A percentile compares a stretch with the other conserved stretches of the same genome.
These are phyloP conservation scores for Croton setiger DNA, from an alignment of 441 rosid species.

Conservation along the genomic window DNA sequence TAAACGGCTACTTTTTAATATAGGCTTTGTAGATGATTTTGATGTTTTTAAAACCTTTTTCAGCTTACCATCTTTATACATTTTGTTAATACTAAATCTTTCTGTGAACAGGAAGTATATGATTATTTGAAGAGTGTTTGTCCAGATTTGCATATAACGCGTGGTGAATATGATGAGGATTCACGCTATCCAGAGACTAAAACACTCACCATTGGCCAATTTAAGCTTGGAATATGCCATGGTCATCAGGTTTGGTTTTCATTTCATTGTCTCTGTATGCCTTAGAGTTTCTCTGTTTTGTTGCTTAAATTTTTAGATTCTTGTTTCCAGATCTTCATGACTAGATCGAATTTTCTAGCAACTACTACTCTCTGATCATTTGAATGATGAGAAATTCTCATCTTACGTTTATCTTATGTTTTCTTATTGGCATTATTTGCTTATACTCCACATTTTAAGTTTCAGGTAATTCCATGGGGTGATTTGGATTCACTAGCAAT, in stretches of 20 bases:
- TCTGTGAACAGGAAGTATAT: slow-evolving; percentile 72
- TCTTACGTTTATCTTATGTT: background rate
- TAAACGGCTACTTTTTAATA: too few species aligned
- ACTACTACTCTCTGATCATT: background rate
- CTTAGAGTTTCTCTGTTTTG: background rate
- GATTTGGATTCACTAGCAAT: slow-evolving; percentile 86
- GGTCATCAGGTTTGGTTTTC: slow-evolving; percentile 78
- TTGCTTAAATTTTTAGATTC: background rate
- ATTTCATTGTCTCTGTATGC: background rate
- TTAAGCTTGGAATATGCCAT: slow-evolving; percentile 92
- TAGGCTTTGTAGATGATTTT: background rate
- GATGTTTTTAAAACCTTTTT: background rate
- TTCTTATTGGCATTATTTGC: background rate
- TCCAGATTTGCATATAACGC: slow-evolving; percentile 81
- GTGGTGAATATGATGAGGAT: slow-evolving; percentile 91
- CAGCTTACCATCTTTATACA: background rate
- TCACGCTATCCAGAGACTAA: slow-evolving; percentile 81
- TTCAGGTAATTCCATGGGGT: slow-evolving; percentile 87
- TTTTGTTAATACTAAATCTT: background rate
- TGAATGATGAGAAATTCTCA: background rate
- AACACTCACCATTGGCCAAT: slow-evolving; percentile 86
- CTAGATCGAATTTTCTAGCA: background rate
- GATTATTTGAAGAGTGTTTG: slow-evolving; percentile 92
- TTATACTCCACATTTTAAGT: background rate
- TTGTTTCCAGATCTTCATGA: background rate